Conservation (phyloP, 1,284 basidiomycete genomes). For the Ceratobasidium sp. region DNA sequence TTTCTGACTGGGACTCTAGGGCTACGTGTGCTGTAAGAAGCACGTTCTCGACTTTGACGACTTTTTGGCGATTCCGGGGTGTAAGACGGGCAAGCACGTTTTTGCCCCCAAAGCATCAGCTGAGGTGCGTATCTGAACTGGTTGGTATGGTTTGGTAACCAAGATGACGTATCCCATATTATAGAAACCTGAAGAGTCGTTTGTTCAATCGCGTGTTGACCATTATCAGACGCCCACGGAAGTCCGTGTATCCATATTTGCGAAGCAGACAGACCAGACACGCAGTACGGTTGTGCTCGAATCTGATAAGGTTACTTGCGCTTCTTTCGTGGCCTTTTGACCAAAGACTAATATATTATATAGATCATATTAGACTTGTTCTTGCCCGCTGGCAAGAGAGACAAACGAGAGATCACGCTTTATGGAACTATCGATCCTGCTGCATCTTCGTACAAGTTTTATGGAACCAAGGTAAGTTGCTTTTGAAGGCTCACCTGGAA, state of each 20-base stretch:
- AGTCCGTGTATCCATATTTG: slow-evolving; percentile 90
- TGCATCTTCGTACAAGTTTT: slow-evolving; percentile 72
- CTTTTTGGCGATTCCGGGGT: slow-evolving; percentile 90
- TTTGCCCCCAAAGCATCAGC: slow-evolving; percentile 70
- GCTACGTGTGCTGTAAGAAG: slow-evolving; percentile 92
- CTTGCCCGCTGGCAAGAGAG: slow-evolving; percentile 83
- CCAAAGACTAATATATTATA: not conserved
- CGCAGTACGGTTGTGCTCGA: slow-evolving; percentile 75
- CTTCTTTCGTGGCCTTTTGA: slow-evolving; percentile 10
- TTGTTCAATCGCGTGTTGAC: slow-evolving; percentile 83
- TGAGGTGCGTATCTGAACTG: slow-evolving; percentile 46
- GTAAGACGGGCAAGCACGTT: slow-evolving; percentile 82
- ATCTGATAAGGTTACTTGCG: slow-evolving; percentile 61
- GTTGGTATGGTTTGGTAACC: not conserved
- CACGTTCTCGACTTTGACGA: slow-evolving; percentile 95
- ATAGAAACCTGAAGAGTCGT: slow-evolving; percentile 60
- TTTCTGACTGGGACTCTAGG: slow-evolving; percentile 54
- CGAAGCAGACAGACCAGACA: slow-evolving; percentile 84
- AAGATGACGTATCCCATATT: slow-evolving; percentile 15
- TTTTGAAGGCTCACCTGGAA: not conserved
- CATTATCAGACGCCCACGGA: slow-evolving; percentile 91
- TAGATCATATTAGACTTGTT: slow-evolving; percentile 81
- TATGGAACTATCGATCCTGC: slow-evolving; percentile 82
- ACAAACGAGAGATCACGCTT: slow-evolving; percentile 74
- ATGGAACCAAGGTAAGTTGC: slow-evolving; percentile 75